phyloP scores from a whole-genome alignment of 1,284 basidiomycete species.

The Laetiporus sulphureus region DNA sequence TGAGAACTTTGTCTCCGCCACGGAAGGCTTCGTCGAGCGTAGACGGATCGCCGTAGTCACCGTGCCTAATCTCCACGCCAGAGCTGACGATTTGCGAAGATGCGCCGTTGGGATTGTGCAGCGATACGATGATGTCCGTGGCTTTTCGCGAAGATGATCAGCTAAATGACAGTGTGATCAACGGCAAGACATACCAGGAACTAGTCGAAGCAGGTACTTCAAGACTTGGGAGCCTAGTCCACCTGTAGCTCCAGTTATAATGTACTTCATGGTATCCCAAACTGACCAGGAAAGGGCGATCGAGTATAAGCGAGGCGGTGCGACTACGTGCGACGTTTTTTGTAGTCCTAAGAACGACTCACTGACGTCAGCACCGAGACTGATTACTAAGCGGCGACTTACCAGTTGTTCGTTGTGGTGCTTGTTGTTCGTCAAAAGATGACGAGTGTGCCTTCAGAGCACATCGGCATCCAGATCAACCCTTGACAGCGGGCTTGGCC shows the following conservation, averaged over 20 bases:
- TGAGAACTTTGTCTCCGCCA: conserved; percentile 29
- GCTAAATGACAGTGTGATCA: background rate
- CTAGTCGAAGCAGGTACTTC: conserved; percentile 26
- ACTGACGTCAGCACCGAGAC: no score
- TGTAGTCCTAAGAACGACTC: no score
- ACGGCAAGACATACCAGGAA: conserved; percentile 18
- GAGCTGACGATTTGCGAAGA: conserved; percentile 13
- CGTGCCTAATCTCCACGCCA: conserved; percentile 26
- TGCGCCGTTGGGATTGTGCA: conserved; percentile 28
- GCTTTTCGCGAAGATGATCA: conserved; percentile 13
- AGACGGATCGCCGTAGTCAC: conserved; percentile 26
- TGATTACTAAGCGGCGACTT: no score
- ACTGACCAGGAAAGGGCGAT: no score
- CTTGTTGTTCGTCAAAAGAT: no score
- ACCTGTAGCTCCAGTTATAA: conserved; percentile 32
- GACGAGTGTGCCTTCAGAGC: no score
- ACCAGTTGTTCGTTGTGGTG: no score
- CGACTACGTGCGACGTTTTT: no score
- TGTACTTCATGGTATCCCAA: conserved; percentile 27
- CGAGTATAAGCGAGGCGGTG: no score
- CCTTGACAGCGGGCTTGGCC: no score
- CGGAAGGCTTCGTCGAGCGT: conserved; percentile 28
- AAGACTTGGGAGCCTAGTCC: conserved; percentile 30
- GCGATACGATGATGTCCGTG: conserved; percentile 26
- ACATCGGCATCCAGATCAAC: no score